phyloP scores from a whole-genome alignment of 2,329 filamentous ascomycete genomes.

The Niveomyces coronatus region DNA sequence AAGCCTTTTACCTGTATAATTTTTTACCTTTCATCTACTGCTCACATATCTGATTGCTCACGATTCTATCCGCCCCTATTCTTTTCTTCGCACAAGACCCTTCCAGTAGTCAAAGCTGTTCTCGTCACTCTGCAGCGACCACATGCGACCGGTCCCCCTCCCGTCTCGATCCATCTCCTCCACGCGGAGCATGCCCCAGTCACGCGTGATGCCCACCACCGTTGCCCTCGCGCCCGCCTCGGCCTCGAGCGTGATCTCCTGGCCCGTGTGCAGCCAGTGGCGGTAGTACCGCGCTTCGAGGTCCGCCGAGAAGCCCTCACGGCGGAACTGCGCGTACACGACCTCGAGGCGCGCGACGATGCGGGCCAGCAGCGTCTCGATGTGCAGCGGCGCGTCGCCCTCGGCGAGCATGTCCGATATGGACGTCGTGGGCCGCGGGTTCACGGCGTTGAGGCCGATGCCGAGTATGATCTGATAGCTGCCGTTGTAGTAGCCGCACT shows the following conservation, averaged over 20 bases:
- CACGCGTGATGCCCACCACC: constrained; percentile 79
- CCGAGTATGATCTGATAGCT: constrained; percentile 81
- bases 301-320: constrained; percentile 59
- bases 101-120: constrained; percentile 98
- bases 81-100: constrained; percentile 73
- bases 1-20: too few relatives aligned
- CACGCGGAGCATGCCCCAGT: constrained; percentile 79
- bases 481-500: constrained; percentile 67
- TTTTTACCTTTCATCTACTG: too few relatives aligned
- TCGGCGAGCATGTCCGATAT: constrained; percentile 60
- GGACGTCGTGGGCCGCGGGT: constrained; percentile 76
- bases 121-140: constrained; percentile 85
- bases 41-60: too few relatives aligned
- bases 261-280: constrained; percentile 76
- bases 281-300: constrained; percentile 72
- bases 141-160: constrained; percentile 63
- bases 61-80: constrained; percentile 32
- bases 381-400: constrained; percentile 45
- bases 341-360: constrained; percentile 70
- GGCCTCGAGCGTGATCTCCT: constrained; percentile 63
- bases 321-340: constrained; percentile 65
- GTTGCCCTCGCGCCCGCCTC: constrained; percentile 65
- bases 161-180: constrained; percentile 73
- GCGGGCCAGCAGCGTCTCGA: constrained; percentile 73
- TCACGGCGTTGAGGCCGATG: constrained; percentile 77